Conservation (phyloP, 768 basidiomycete species). For the Neoboletus magnificus region DNA sequence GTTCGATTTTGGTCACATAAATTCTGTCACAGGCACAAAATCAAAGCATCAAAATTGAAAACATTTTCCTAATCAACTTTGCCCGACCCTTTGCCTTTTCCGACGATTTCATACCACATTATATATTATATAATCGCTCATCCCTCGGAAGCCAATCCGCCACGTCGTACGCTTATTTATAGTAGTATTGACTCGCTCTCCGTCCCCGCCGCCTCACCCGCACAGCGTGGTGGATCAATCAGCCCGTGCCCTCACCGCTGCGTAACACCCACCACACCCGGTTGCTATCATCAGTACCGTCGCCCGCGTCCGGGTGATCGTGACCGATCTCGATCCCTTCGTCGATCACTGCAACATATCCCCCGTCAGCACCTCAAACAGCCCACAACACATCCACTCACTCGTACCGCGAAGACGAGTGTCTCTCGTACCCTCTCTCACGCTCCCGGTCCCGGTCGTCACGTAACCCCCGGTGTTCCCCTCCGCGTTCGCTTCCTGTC, state of each 20-base stretch:
- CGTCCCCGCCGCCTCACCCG: constrained; percentile 21
- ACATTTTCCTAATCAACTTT: constrained; percentile 25
- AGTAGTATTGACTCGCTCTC: not conserved
- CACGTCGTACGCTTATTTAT: not conserved
- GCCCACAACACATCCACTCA: constrained; percentile 40
- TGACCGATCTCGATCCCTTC: constrained; percentile 70
- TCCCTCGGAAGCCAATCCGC: not conserved
- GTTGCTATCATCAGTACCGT: constrained; percentile 39
- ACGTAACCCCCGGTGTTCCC: constrained; percentile 58
- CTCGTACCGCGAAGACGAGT: constrained; percentile 71
- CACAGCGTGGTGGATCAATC: constrained; percentile 13
- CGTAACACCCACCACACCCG: not conserved
- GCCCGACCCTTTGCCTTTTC: constrained; percentile 15
- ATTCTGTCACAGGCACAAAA: constrained; percentile 38
- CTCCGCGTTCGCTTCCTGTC: constrained; percentile 40
- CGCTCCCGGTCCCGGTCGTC: constrained; percentile 68
- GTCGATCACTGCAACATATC: constrained; percentile 51
- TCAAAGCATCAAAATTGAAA: constrained; percentile 28
- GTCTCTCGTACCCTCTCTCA: constrained; percentile 66
- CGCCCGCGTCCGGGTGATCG: constrained; percentile 62
- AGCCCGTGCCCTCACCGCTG: not conserved
- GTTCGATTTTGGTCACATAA: constrained; percentile 22
- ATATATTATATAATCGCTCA: constrained; percentile 19
- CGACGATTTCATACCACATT: constrained; percentile 12
- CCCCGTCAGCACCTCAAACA: constrained; percentile 11